These are phyloP conservation scores for Neoascochyta sp. DNA, from an alignment of 2,329 filamentous ascomycete species.

Conservation along the genomic window DNA sequence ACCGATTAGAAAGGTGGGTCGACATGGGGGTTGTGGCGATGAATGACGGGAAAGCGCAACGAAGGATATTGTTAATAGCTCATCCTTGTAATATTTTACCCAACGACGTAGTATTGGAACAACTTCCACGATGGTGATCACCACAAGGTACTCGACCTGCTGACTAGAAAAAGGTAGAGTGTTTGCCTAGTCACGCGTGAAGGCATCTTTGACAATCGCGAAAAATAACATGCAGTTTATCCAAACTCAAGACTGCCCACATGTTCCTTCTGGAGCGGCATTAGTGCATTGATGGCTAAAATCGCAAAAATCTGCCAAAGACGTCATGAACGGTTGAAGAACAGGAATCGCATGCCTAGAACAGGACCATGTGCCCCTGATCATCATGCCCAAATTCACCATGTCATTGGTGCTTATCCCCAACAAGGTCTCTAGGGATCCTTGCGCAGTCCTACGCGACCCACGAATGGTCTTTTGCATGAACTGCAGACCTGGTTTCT, in stretches of 20 bases:
- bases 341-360: not conserved
- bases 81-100: conserved; percentile 2
- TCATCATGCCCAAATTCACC: too few species aligned
- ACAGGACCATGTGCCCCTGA: conserved; percentile 3
- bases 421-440: too few species aligned
- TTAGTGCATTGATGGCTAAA: not conserved
- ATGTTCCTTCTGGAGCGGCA: not conserved
- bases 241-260: not conserved
- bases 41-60: not conserved
- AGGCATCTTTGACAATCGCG: not conserved
- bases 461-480: too few species aligned
- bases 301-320: not conserved
- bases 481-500: too few species aligned
- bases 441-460: too few species aligned
- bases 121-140: not conserved
- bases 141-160: not conserved
- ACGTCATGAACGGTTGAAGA: conserved; percentile 3
- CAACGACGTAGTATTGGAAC: not conserved
- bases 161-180: not conserved
- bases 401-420: too few species aligned
- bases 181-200: not conserved
- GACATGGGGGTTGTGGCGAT: not conserved
- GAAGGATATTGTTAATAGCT: conserved; percentile 3
- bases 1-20: not conserved
- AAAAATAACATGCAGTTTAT: too few species aligned